Evolutionary conservation across 306 rosid species (phyloP), one percentile per base, ranked within the genome.

Genomic region (Malus sieversii): DNA sequence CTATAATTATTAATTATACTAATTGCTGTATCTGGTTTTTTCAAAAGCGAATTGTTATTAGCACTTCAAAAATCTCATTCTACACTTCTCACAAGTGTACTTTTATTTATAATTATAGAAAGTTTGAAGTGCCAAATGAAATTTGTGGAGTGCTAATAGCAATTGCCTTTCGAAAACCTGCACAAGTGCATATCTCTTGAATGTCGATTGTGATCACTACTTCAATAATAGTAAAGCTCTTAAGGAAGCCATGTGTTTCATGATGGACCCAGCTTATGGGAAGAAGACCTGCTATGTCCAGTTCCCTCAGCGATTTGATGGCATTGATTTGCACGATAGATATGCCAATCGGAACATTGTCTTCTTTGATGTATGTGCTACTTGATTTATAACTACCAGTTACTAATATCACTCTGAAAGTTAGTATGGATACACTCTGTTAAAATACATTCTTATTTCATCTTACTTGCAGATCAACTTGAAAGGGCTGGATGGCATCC

Each of bases 271-370:
- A 75, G 89, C 86, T 33, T 73, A 67, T 82, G 98, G 98, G 77
- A 96, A 86, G 87, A 96, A 92, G 88, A 92, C 98, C 66, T 96
- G 99, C 79, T 96, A 96, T 82, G 98, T 96, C 45, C 99, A 96
- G 81, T 96, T 96, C 81, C 99, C 99, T 22, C 99, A 96, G 87
- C 90, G 99, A 70, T 96, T 96, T 40, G 99, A 96, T 75, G 99
- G 99, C 87, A 96, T 96, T 87, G 99, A 96, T 23, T 25, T 80
- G 83, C 98, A 92, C 10, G 99, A 96, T 96, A 96, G 99, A 92
- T 96, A 96, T 84, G 99, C 99, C 78, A 96, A 96, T 87, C 96
- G 99, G 69, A 96, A 96, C 78, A 92, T 96, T 71, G 99, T 96
- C 80, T 96, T 96, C 86, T 92, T 96, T 18, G 99, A 96, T 79